Conservation (phyloP, 2,329 filamentous ascomycete species). For the Penicillium sp. region DNA sequence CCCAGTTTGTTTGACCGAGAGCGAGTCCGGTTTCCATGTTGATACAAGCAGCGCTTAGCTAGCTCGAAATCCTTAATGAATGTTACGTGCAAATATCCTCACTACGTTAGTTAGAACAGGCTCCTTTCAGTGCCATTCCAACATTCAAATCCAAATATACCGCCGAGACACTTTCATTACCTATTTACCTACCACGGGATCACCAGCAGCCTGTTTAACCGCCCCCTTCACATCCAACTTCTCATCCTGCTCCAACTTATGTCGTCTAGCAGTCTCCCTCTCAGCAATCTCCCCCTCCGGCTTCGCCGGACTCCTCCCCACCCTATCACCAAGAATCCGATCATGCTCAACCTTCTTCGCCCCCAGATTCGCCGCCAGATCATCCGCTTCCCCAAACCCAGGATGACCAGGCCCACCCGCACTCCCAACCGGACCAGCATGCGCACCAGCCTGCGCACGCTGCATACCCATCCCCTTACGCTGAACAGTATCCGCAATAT, state of each 20-base stretch:
- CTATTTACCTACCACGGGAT: slow-evolving; percentile 25
- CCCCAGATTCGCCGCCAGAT: slow-evolving; percentile 35
- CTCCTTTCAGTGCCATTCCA: neutral
- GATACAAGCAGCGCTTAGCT: slow-evolving; percentile 3
- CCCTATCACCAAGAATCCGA: slow-evolving; percentile 29
- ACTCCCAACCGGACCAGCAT: slow-evolving; percentile 37
- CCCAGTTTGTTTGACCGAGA: slow-evolving; percentile 3
- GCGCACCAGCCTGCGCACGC: slow-evolving; percentile 35
- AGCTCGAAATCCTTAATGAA: slow-evolving; percentile 7
- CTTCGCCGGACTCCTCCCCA: slow-evolving; percentile 22
- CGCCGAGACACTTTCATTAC: neutral
- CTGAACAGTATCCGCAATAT: slow-evolving; percentile 35
- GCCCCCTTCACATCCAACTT: slow-evolving; percentile 31
- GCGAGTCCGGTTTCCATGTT: neutral
- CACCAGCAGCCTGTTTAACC: slow-evolving; percentile 30
- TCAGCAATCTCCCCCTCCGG: slow-evolving; percentile 15
- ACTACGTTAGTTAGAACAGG: no score
- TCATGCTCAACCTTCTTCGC: slow-evolving; percentile 39
- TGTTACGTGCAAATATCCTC: neutral
- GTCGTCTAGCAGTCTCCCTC: slow-evolving; percentile 28
- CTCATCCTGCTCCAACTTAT: slow-evolving; percentile 30
- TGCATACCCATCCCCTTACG: slow-evolving; percentile 23
- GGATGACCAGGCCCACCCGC: slow-evolving; percentile 30
- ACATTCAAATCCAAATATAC: neutral
- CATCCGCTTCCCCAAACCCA: slow-evolving; percentile 34